Evolutionary conservation across 208 protist species (phyloP), one percentile per base, ranked within the genome.

Genomic region (Trypanosoma caninum): DNA sequence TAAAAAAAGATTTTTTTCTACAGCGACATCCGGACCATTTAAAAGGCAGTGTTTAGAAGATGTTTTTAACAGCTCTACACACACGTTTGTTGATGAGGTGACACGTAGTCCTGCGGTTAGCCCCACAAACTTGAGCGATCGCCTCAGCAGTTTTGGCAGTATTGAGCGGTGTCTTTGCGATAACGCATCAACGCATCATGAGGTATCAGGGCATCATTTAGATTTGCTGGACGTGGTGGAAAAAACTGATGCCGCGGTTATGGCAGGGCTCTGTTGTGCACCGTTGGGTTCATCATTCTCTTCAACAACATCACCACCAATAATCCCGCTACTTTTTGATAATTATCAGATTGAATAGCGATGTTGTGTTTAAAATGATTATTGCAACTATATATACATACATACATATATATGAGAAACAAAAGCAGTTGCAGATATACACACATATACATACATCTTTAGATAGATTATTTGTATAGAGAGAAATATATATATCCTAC

Each of bases 81-180:
- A 44, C 16, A 13, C 10, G 10, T 13, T 13, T 5, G 40, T 16
- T 11, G 40, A 44, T 5, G n/a, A n/a, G n/a, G n/a, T n/a, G n/a
- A n/a, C n/a, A n/a, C n/a, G n/a, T n/a, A n/a, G n/a, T n/a, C n/a
- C n/a, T n/a, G n/a, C n/a, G n/a, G n/a, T n/a, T n/a, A n/a, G n/a
- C n/a, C n/a, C n/a, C n/a, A n/a, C n/a, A n/a, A n/a, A n/a, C n/a
- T n/a, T n/a, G n/a, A n/a, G n/a, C n/a, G n/a, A n/a, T n/a, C n/a
- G n/a, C n/a, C n/a, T n/a, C 27, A 40, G 35, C 0, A 55, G 47
- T 44, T 10, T 25, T 20, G 27, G 25, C 25, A 66, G 60, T 41
- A 52, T 66, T 35, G 60, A 66, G 38, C 10, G 28, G 13, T 68
- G 33, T 31, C 53, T 68, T 54, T 51, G 60, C 35, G 62, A 68